Conservation (phyloP, 768 basidiomycete species). For the Chiua virens region DNA sequence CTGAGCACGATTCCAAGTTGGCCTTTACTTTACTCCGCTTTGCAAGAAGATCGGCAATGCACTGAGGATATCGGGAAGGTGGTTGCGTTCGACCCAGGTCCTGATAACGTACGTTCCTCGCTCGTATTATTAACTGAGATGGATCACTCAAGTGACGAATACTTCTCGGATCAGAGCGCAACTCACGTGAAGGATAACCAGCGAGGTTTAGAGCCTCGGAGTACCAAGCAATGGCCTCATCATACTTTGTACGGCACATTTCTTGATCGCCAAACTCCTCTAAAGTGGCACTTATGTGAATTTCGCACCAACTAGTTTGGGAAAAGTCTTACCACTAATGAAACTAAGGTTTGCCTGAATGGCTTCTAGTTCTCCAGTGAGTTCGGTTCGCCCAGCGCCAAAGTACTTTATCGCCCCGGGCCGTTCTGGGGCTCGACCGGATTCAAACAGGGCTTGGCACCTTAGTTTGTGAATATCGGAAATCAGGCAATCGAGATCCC, state of each 20-base stretch:
- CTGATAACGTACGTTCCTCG: too few species aligned
- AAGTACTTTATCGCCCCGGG: background rate
- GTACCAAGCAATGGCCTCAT: constrained; percentile 13
- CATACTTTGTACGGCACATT: background rate
- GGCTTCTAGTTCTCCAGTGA: constrained; percentile 6
- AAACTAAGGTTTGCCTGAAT: constrained; percentile 6
- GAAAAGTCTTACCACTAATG: constrained; percentile 9
- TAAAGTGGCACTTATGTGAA: background rate
- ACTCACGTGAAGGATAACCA: constrained; percentile 3
- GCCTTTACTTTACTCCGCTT: constrained; percentile 6
- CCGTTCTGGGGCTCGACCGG: background rate
- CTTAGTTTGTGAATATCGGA: constrained; percentile 7
- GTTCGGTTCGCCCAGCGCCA: background rate
- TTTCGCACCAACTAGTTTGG: too few species aligned
- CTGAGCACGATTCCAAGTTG: background rate
- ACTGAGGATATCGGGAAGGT: background rate
- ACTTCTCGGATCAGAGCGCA: background rate
- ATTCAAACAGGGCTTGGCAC: constrained; percentile 7
- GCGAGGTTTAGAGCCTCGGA: constrained; percentile 7
- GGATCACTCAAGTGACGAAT: background rate
- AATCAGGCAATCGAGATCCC: constrained; percentile 3
- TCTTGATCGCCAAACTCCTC: constrained; percentile 15
- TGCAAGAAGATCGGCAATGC: constrained; percentile 4
- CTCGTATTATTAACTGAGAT: background rate
- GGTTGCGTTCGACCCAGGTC: background rate